phyloP scores from a whole-genome alignment of 306 rosid genomes.

The Vigna radiata region DNA sequence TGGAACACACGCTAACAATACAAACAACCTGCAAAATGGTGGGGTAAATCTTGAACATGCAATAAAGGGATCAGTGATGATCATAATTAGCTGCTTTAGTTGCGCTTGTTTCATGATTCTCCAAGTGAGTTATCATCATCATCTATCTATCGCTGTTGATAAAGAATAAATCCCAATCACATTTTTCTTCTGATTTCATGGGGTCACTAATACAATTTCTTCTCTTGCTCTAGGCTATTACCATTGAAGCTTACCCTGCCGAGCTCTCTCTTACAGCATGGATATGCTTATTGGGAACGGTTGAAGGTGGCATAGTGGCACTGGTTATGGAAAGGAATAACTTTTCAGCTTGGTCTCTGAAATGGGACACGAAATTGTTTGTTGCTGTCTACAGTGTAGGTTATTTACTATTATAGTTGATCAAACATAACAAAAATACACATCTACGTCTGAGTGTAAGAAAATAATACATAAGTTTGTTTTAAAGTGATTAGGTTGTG shows the following conservation, averaged over 20 bases:
- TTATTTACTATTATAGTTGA: not conserved
- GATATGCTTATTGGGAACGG: conserved; percentile 86
- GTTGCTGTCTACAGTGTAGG: conserved; percentile 84
- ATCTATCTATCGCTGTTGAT: not conserved
- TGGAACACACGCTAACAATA: conserved; percentile 49
- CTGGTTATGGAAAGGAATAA: conserved; percentile 79
- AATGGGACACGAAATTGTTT: conserved; percentile 72
- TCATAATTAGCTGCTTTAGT: conserved; percentile 81
- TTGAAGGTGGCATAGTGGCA: conserved; percentile 77
- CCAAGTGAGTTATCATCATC: conserved; percentile 56
- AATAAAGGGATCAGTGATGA: conserved; percentile 83
- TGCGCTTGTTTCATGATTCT: conserved; percentile 87
- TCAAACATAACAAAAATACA: not conserved
- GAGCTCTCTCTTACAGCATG: conserved; percentile 97
- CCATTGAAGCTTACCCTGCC: conserved; percentile 84
- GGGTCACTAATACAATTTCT: conserved; percentile 25
- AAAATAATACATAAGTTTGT: too few relatives aligned
- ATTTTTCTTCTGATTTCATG: not conserved
- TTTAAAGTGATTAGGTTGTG: not conserved
- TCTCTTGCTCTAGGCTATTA: conserved; percentile 62
- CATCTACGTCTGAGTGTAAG: not conserved
- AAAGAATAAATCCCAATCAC: not conserved
- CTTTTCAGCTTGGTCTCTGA: conserved; percentile 69
- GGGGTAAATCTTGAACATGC: conserved; percentile 56
- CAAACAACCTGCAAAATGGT: conserved; percentile 44